Percentiles rank a stretch among this genome's conserved stretches.
Evolutionary conservation across 352 stramenopile species (phyloP).

Genomic region (Globisporangium sylvaticum): DNA sequence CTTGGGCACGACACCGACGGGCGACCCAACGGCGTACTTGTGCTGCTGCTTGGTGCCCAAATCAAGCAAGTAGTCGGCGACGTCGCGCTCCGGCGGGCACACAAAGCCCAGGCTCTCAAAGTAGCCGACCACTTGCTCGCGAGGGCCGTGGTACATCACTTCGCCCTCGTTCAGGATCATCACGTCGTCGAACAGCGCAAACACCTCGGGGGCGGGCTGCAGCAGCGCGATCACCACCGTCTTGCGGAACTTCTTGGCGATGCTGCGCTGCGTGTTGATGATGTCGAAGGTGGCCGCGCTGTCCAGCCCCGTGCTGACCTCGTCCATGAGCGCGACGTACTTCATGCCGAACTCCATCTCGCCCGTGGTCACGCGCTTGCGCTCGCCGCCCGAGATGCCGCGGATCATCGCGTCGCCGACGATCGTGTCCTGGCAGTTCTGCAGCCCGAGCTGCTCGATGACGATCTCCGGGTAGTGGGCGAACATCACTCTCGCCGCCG

Average conservation of each 20-base stretch:
- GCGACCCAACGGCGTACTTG: neutral
- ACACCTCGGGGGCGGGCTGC: neutral
- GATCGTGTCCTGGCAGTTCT: conserved; percentile 14
- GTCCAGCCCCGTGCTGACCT: conserved; percentile 91
- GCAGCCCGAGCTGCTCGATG: conserved; percentile 14
- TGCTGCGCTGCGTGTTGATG: conserved; percentile 36
- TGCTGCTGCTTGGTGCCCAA: neutral
- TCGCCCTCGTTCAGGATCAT: neutral
- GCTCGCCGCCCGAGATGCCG: conserved; percentile 67
- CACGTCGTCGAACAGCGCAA: neutral
- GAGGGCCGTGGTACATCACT: neutral
- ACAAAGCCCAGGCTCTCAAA: neutral
- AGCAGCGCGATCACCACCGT: neutral
- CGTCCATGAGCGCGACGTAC: conserved; percentile 80
- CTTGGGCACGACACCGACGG: neutral
- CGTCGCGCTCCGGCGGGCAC: neutral
- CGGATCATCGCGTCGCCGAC: conserved; percentile 51
- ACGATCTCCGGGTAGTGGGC: conserved; percentile 40
- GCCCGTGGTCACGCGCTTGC: conserved; percentile 69
- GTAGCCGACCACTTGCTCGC: neutral
- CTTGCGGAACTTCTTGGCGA: conserved; percentile 39
- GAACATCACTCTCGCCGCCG: conserved; percentile 14
- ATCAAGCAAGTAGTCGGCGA: neutral
- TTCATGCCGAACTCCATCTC: conserved; percentile 87
- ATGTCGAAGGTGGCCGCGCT: conserved; percentile 68